Base-by-base conservation (phyloP, 805 yeast genomes). In the Cyberlindnera galapagoensis region DNA sequence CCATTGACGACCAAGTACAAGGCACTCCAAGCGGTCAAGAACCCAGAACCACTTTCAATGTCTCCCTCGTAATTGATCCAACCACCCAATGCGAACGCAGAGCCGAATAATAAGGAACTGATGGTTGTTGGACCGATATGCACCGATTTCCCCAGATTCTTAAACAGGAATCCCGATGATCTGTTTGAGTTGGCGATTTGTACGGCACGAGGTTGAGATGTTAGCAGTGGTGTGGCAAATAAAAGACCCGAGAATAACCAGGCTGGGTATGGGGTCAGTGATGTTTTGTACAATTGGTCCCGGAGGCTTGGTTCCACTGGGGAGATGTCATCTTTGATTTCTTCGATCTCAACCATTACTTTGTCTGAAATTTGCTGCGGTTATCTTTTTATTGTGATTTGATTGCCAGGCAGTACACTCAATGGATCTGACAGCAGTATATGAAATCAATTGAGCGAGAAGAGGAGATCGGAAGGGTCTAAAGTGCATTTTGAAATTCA, bases 21-120 rank as follows among this genome's bases (percentile, higher is more conserved):
- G 7, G 81, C 54, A 7, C 84, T 74, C 95, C 96, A 88, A 3
- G 92, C 94, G 46, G 74, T 65, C 6, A 71, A 62, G 49, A 87
- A 80, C 1, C 95, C 95, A 1, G 90, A 68, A 4, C 94, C 96
- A 56, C 82, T 77, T 28, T 70, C 68, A 14, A 74, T 57, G 48
- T 86, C 95, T 11, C 83, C 79, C 51, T 87, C 96, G 42, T 66
- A 65, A 24, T 80, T 70, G 63, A 87, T 80, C 63, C 74, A 80
- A 4, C 83, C 76, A 17, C 90, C 90, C 13, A 80, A 54, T 1
- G 75, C 75, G 36, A 71, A 60, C 23, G 82, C 76, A 1, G 69
- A 59, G 5, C 85, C 81, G 52, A 82, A 82, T 9, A 76, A 47
- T 17, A 69, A 49, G 22, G 78, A 71, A 23, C 56, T 52, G 16